A percentile compares a stretch with the other conserved stretches of the same genome.
Evolutionary conservation across 73 alveolate species (phyloP).

Genomic region (Symbiodinium pilosum): DNA sequence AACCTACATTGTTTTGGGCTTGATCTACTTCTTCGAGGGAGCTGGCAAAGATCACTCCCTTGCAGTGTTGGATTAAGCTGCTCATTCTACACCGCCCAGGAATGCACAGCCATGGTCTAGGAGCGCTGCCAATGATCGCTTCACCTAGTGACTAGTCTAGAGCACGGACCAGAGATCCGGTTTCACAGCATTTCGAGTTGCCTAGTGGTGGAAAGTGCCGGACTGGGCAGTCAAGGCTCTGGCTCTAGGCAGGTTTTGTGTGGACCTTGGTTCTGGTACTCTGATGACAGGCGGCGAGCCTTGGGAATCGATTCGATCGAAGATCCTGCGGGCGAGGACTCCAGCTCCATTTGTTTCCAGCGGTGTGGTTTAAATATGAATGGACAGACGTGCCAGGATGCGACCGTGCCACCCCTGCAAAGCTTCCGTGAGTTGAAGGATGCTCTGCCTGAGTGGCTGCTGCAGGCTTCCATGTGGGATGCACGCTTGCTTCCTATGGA

Average conservation of each 20-base stretch:
- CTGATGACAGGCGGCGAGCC: conserved; percentile 13
- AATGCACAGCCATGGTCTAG: no score
- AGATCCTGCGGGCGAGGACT: conserved; percentile 70
- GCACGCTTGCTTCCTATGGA: no score
- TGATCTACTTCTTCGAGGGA: conserved; percentile 68
- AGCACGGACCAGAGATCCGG: neutral
- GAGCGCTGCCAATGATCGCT: neutral
- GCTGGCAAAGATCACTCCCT: conserved; percentile 92
- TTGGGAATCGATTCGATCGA: conserved; percentile 26
- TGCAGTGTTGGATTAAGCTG: conserved; percentile 28
- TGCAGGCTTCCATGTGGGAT: conserved; percentile 8
- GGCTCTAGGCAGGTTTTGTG: no score
- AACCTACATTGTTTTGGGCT: conserved; percentile 24
- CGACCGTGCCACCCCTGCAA: neutral
- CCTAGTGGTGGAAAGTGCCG: neutral
- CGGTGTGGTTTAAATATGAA: neutral
- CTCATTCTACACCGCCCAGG: no score
- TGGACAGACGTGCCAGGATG: neutral
- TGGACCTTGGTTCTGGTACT: no score
- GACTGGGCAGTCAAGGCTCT: no score
- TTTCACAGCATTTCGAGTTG: neutral
- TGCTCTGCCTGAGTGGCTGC: neutral
- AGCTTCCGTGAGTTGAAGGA: conserved; percentile 10
- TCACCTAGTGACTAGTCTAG: neutral
- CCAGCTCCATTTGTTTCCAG: neutral